Base-by-base conservation (phyloP, 2,329 filamentous ascomycete species). In the Trichoderma sp. region DNA sequence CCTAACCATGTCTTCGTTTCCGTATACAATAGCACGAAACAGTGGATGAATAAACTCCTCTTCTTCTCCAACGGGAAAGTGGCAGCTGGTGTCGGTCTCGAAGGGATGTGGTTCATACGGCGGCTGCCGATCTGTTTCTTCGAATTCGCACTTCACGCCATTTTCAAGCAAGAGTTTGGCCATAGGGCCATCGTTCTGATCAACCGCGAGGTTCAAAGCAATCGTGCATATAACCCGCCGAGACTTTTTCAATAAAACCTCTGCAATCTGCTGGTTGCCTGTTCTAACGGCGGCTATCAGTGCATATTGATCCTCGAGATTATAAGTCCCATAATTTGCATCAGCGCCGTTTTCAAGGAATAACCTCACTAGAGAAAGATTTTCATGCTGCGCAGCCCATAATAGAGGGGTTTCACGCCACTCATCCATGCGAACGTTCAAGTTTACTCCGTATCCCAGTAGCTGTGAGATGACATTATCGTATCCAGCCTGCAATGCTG, bases 11-110 rank as follows among this genome's bases (percentile, higher is more conserved):
- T 63, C 20, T 3, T 39, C 32, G 32, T 63, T 43, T 26, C 34
- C 59, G 1, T 36, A 63, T 15, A 39, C 23, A 28, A 63, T 20
- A 26, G 59, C 59, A 15, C 59, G 32, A 34, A 63, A 20, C n/a
- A 63, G 59, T 6, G 59, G 59, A 6, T 23, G 59, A 26, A 63
- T 63, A 28, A 23, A 39, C n/a, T 39, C 59, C 17, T 43, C 32
- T 20, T 11, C 4, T 20, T 59, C 28, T 17, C 26, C 55, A n/a
- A 6, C 4, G n/a, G 28, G 17, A 12, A 53, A 53, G 0, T 23
- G 0, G n/a, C 28, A n/a, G 28, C 55, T 3, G 17, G 8, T 30
- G 26, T 15, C n/a, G 1, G 2, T 8, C 1, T 5, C 6, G 26
- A 32, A 34, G 28, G 17, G 26, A 0, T 0, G 2, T 32, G 7